Conservation (phyloP, 1,284 basidiomycete species). For the Tylopilus orsonianus region DNA sequence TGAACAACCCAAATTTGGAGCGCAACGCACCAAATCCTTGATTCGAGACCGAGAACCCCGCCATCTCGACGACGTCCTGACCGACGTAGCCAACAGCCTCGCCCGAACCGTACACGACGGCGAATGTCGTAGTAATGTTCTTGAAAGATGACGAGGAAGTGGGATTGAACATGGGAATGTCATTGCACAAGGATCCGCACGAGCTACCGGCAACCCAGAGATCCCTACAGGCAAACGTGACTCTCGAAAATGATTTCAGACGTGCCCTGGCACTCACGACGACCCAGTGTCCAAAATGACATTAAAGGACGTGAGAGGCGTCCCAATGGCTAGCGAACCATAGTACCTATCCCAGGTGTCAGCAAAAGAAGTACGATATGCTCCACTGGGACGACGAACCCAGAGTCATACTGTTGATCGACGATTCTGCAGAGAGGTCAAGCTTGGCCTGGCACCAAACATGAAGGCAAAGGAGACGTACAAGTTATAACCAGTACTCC, state of each 20-base stretch:
- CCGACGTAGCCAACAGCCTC: slow-evolving; percentile 35
- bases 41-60: slow-evolving; percentile 41
- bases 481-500: slow-evolving; percentile 32
- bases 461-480: slow-evolving; percentile 7
- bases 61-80: slow-evolving; percentile 43
- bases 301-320: slow-evolving; percentile 39
- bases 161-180: slow-evolving; percentile 17
- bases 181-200: slow-evolving; percentile 19
- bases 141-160: slow-evolving; percentile 30
- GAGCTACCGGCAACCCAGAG: slow-evolving; percentile 24
- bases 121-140: slow-evolving; percentile 21
- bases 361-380: slow-evolving; percentile 1
- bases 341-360: slow-evolving; percentile 33
- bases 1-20: slow-evolving; percentile 10
- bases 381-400: slow-evolving; percentile 16
- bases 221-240: slow-evolving; percentile 16
- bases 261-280: slow-evolving; percentile 30
- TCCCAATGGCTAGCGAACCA: slow-evolving; percentile 43
- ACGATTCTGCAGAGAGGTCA: slow-evolving; percentile 16
- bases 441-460: slow-evolving; percentile 6
- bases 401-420: slow-evolving; percentile 29
- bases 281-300: slow-evolving; percentile 61
- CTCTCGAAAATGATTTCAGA: neutral
- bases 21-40: slow-evolving; percentile 41
- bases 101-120: slow-evolving; percentile 28